Evolutionary conservation across 78 protist species (phyloP).

Genomic region (Monosiga brevicollis): DNA sequence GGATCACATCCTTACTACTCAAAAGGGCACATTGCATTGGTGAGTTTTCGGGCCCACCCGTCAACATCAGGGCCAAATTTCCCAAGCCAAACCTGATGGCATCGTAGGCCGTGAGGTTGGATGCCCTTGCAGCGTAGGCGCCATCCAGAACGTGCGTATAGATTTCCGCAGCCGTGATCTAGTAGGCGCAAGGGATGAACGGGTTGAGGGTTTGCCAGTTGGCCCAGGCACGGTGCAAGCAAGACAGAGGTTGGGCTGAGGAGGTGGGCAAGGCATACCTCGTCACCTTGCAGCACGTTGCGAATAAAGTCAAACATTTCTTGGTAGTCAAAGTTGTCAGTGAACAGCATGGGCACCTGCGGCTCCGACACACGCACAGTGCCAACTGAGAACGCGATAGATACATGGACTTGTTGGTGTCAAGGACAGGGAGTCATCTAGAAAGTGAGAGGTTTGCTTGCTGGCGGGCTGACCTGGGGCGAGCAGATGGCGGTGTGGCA

Average conservation of each 20-base stretch:
- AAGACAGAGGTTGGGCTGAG: too few species aligned
- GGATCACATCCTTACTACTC: slow-evolving; percentile 58
- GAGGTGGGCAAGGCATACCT: too few species aligned
- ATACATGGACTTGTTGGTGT: background rate
- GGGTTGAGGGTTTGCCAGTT: too few species aligned
- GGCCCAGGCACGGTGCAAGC: too few species aligned
- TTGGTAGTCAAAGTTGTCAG: slow-evolving; percentile 61
- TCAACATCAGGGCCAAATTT: too few species aligned
- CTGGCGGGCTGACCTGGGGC: slow-evolving; percentile 37
- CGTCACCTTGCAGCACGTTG: slow-evolving; percentile 37
- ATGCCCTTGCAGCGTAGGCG: slow-evolving; percentile 62
- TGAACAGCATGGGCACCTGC: slow-evolving; percentile 44
- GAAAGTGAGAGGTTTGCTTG: background rate
- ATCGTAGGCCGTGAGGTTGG: slow-evolving; percentile 44
- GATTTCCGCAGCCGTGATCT: too few species aligned
- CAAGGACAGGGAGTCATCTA: background rate
- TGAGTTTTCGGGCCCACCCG: too few species aligned
- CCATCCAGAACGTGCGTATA: background rate
- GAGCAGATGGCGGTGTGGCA: slow-evolving; percentile 65
- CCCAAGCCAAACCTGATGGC: slow-evolving; percentile 20
- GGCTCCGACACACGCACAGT: background rate
- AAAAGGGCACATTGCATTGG: too few species aligned
- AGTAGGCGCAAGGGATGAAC: too few species aligned
- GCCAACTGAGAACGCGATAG: too few species aligned
- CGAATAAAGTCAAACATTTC: slow-evolving; percentile 50